phyloP scores from a whole-genome alignment of 768 basidiomycete genomes.

The Cantharellus cinnabarinus region DNA sequence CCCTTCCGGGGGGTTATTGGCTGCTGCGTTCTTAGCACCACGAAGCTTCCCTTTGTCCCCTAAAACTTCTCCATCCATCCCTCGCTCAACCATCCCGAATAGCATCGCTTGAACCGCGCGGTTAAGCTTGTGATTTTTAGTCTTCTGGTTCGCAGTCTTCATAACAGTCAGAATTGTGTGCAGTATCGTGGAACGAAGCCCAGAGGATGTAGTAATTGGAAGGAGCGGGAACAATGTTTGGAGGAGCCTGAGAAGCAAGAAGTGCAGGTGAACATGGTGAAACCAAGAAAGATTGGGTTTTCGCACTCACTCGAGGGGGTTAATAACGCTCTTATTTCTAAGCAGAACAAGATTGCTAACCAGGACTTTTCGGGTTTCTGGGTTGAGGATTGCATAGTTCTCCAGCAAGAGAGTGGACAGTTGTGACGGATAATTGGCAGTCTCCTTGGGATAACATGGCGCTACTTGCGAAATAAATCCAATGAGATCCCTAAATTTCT shows the following conservation, averaged over 20 bases:
- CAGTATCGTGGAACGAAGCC: slow-evolving; percentile 69
- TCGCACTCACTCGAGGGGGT: slow-evolving; percentile 65
- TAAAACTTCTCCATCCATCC: slow-evolving; percentile 60
- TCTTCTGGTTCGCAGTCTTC: slow-evolving; percentile 65
- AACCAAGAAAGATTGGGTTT: neutral
- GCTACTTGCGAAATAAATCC: slow-evolving; percentile 82
- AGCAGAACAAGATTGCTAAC: slow-evolving; percentile 87
- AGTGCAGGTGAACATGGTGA: neutral
- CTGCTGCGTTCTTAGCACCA: slow-evolving; percentile 17
- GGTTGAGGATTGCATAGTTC: slow-evolving; percentile 48
- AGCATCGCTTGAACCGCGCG: slow-evolving; percentile 88
- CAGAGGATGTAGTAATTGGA: slow-evolving; percentile 74
- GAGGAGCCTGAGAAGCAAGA: slow-evolving; percentile 38
- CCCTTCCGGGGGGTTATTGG: slow-evolving; percentile 12
- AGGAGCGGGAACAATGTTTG: slow-evolving; percentile 86
- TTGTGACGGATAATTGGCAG: slow-evolving; percentile 65
- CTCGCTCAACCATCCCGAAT: slow-evolving; percentile 88
- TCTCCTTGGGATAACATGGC: slow-evolving; percentile 83
- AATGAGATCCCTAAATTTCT: slow-evolving; percentile 72
- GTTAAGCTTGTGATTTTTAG: slow-evolving; percentile 91
- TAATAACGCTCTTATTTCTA: slow-evolving; percentile 78
- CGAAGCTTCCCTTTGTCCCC: slow-evolving; percentile 70
- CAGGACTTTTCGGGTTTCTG: slow-evolving; percentile 67
- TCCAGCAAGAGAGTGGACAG: slow-evolving; percentile 61
- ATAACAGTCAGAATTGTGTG: slow-evolving; percentile 90